Conservation (phyloP, 768 basidiomycete species). For the Termitomyces sp. region DNA sequence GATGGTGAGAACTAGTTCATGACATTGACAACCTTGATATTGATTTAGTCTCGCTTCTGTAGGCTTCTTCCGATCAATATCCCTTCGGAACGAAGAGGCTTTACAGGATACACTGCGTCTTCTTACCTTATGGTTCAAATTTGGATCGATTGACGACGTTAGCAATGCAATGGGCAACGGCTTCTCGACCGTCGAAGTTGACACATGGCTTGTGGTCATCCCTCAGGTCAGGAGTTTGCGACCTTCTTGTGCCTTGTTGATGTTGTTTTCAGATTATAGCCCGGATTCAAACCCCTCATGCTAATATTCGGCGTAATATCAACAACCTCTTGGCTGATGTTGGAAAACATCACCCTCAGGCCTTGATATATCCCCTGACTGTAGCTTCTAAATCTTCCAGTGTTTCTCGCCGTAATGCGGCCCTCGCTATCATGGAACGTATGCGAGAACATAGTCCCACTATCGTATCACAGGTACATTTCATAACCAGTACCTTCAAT, state of each 20-base stretch:
- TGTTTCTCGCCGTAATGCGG: conserved; percentile 72
- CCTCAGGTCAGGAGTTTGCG: conserved; percentile 65
- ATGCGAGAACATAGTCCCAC: conserved; percentile 88
- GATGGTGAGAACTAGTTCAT: conserved; percentile 50
- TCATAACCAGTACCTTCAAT: not conserved
- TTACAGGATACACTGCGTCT: conserved; percentile 92
- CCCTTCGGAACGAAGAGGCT: conserved; percentile 83
- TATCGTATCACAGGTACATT: conserved; percentile 78
- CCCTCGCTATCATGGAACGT: conserved; percentile 80
- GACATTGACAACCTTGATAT: not conserved
- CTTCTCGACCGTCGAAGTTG: conserved; percentile 85
- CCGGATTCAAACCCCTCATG: conserved; percentile 91
- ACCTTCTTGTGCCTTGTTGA: not conserved
- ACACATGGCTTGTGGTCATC: conserved; percentile 98
- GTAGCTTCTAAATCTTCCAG: conserved; percentile 97
- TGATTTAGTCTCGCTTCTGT: conserved; percentile 6
- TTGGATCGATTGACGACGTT: conserved; percentile 85
- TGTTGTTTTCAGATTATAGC: conserved; percentile 76
- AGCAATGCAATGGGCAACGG: conserved; percentile 85
- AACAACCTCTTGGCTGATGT: conserved; percentile 85
- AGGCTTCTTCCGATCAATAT: conserved; percentile 96
- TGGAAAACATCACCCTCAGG: conserved; percentile 96
- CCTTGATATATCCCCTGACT: conserved; percentile 90
- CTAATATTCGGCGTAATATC: conserved; percentile 84
- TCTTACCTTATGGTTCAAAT: conserved; percentile 97